Evolutionary conservation across 169 alveolate species (phyloP).

Genomic region (Cytauxzoon felis): DNA sequence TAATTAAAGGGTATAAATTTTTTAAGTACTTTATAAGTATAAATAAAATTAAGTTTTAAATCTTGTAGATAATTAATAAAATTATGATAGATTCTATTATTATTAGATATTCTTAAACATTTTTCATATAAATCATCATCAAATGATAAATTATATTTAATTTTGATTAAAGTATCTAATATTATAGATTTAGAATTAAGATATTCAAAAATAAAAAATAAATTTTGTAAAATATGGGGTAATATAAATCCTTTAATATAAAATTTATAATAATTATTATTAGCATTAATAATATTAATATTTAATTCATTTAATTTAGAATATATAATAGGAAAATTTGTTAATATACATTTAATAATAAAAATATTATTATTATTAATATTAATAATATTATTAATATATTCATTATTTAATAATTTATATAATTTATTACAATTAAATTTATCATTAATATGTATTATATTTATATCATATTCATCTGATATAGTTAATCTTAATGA

Average conservation of each 20-base stretch:
- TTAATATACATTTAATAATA: conserved; percentile 27
- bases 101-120: conserved; percentile 41
- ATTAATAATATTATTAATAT: background rate
- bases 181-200: conserved; percentile 7
- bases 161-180: background rate
- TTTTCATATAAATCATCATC: conserved; percentile 44
- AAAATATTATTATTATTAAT: background rate
- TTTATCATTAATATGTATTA: conserved; percentile 24
- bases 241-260: conserved; percentile 37
- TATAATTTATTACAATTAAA: conserved; percentile 26
- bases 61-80: conserved; percentile 16
- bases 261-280: background rate
- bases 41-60: conserved; percentile 2
- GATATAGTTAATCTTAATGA: conserved; percentile 38
- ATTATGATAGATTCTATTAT: conserved; percentile 28
- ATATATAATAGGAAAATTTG: conserved; percentile 47
- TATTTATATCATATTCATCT: conserved; percentile 45
- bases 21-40: conserved; percentile 31
- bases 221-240: conserved; percentile 25
- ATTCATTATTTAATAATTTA: conserved; percentile 16
- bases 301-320: conserved; percentile 44
- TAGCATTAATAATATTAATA: background rate
- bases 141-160: conserved; percentile 28
- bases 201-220: conserved; percentile 17
- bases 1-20: conserved; percentile 37